Conservation (phyloP, 192 early-diverging fungal species). For the Coemansia sp. region DNA sequence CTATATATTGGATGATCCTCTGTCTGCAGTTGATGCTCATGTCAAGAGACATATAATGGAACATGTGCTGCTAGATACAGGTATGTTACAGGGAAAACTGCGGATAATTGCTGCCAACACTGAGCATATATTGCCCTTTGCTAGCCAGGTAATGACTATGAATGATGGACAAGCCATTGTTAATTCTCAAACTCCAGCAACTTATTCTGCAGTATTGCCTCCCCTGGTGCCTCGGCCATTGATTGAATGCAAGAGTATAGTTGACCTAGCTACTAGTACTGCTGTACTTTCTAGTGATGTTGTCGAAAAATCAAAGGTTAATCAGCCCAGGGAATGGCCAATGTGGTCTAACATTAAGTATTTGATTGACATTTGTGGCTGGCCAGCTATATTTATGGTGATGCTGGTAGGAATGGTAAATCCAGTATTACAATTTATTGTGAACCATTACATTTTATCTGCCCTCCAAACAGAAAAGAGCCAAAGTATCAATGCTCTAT, state of each 20-base stretch:
- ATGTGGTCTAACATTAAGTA: background rate
- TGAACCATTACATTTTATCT: background rate
- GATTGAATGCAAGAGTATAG: too few relatives aligned
- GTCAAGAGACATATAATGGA: constrained; percentile 28
- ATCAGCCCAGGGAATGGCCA: background rate
- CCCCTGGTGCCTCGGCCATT: background rate
- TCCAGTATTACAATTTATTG: background rate
- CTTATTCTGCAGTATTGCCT: background rate
- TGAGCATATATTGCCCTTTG: background rate
- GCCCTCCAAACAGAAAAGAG: background rate
- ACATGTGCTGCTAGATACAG: constrained; percentile 10
- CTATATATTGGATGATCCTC: constrained; percentile 22
- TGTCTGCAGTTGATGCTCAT: constrained; percentile 25
- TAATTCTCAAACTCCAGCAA: background rate
- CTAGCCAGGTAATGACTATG: background rate
- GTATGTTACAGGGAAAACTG: background rate
- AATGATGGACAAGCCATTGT: background rate
- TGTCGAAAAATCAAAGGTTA: background rate
- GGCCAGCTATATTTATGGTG: background rate
- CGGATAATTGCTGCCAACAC: background rate
- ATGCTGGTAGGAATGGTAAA: background rate
- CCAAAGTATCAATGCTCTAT: background rate
- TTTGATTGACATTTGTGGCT: background rate
- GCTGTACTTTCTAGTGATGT: background rate
- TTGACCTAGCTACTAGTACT: background rate